Base-by-base conservation (phyloP, 2,329 filamentous ascomycete species). In the Ceratocystis papillata region DNA sequence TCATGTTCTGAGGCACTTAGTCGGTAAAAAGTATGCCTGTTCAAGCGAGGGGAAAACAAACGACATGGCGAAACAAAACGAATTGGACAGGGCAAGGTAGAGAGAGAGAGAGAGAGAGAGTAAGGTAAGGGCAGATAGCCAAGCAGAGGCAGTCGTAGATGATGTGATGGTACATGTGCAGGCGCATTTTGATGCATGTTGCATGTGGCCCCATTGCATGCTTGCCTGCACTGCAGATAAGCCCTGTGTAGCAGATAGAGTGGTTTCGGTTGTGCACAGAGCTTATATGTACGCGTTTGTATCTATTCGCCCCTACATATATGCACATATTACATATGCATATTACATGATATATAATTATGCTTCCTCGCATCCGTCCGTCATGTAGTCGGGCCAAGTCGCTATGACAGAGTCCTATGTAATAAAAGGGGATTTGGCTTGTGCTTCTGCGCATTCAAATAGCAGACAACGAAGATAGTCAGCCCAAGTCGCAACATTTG, bases 121-220 rank as follows among this genome's bases (percentile, higher is more conserved):
- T 8, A 25, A 53, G 48, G 15, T 6, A 53, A 28, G 22, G 48
- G 48, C 37, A 41, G 12, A 41, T 4, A 3, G 15, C 4, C 22
- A 5, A 12, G 25, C 10, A 53, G 48, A 53, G 48, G 10, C 48
- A 28, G 48, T 25, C 20, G 10, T 25, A 53, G 25, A 37, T 59
- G 55, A 59, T 59, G 55, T 37, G 55, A 59, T 37, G 17, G 15
- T 59, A 37, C 55, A 59, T 30, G 55, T 59, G 15, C 25, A 59
- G 12, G 8, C n/a, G 55, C 28, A 59, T n/a, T 59, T 2, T 25
- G 15, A 59, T 59, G 55, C 28, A 33, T 59, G 55, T 30, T 59
- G 55, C 55, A 59, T 37, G 28, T 8, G 30, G 17, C 4, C 28
- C 17, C 12, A 37, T 59, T 33, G 55, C 55, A 59, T 59, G 55